A percentile compares a stretch with the other conserved stretches of the same genome.
These are phyloP conservation scores for Paecilomyces fulvus DNA, from an alignment of 2,329 filamentous ascomycete species.

Conservation along the genomic window DNA sequence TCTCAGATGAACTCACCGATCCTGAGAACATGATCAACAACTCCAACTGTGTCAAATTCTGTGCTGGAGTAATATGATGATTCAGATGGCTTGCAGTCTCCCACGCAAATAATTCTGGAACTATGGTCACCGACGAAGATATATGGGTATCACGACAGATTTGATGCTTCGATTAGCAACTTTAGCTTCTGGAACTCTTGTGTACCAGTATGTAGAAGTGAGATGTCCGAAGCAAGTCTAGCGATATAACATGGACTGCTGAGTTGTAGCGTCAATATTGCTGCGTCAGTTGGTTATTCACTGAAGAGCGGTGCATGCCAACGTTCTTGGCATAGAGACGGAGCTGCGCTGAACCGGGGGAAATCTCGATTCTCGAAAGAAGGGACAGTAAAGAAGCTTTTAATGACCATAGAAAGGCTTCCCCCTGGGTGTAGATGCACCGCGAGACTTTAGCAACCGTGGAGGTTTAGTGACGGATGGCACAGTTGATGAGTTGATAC, in stretches of 20 bases:
- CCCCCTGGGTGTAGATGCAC: background rate
- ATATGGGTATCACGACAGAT: background rate
- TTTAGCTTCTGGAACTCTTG: background rate
- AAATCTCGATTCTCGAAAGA: background rate
- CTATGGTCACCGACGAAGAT: background rate
- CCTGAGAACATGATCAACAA: constrained; percentile 27
- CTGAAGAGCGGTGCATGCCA: background rate
- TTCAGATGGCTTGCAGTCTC: background rate
- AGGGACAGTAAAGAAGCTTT: background rate
- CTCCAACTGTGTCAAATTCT: background rate
- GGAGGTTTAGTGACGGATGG: background rate
- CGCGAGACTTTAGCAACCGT: background rate
- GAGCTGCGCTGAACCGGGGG: background rate
- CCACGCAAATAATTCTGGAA: background rate
- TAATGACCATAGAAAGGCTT: background rate
- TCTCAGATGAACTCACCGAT: constrained; percentile 14
- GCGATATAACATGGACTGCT: background rate
- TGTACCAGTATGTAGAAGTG: background rate
- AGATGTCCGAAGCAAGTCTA: background rate
- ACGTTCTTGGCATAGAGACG: background rate
- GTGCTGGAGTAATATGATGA: background rate
- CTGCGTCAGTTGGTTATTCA: background rate
- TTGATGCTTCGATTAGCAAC: background rate
- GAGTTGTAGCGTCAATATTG: background rate
- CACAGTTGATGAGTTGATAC: background rate